These are phyloP conservation scores for Aspergillus indologenus DNA, from an alignment of 495 filamentous ascomycete genomes.

Conservation along the genomic window DNA sequence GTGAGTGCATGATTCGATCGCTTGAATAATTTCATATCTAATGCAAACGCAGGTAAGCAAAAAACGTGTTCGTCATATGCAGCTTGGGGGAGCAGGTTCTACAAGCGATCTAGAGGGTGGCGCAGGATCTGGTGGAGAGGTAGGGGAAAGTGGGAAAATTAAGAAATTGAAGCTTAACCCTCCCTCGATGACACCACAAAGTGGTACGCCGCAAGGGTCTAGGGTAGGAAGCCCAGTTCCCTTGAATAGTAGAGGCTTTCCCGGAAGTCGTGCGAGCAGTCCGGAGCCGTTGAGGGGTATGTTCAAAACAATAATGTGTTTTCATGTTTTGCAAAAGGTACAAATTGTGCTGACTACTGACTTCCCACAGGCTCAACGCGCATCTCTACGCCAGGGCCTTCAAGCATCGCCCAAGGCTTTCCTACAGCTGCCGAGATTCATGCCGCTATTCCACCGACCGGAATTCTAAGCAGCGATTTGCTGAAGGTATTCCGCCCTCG, in stretches of 20 bases:
- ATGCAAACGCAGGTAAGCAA: slow-evolving; percentile 36
- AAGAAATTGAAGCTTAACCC: slow-evolving; percentile 66
- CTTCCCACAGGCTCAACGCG: slow-evolving; percentile 25
- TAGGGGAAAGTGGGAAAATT: slow-evolving; percentile 67
- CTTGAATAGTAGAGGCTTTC: slow-evolving; percentile 22
- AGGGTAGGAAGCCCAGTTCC: slow-evolving; percentile 51
- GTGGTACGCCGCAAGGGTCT: slow-evolving; percentile 55
- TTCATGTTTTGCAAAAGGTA: background rate
- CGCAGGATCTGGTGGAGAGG: slow-evolving; percentile 61
- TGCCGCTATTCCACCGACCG: slow-evolving; percentile 61
- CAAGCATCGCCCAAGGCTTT: slow-evolving; percentile 33
- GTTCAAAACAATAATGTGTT: slow-evolving; percentile 3
- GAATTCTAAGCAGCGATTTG: slow-evolving; percentile 62
- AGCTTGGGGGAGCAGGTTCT: slow-evolving; percentile 52
- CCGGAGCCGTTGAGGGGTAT: slow-evolving; percentile 35
- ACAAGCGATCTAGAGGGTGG: slow-evolving; percentile 79
- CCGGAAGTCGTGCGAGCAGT: slow-evolving; percentile 41
- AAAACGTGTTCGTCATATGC: slow-evolving; percentile 44
- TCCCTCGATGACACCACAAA: slow-evolving; percentile 45
- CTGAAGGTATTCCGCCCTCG: slow-evolving; percentile 60
- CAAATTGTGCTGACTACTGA: slow-evolving; percentile 8
- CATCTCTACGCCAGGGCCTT: slow-evolving; percentile 32
- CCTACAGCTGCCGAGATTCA: slow-evolving; percentile 70
- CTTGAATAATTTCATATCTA: slow-evolving; percentile 14
- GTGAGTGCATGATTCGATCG: slow-evolving; percentile 22